A percentile compares a stretch with the other conserved stretches of the same genome.
phyloP scores from a whole-genome alignment of 2,329 filamentous ascomycete species.

The Pseudocercospora cruenta region DNA sequence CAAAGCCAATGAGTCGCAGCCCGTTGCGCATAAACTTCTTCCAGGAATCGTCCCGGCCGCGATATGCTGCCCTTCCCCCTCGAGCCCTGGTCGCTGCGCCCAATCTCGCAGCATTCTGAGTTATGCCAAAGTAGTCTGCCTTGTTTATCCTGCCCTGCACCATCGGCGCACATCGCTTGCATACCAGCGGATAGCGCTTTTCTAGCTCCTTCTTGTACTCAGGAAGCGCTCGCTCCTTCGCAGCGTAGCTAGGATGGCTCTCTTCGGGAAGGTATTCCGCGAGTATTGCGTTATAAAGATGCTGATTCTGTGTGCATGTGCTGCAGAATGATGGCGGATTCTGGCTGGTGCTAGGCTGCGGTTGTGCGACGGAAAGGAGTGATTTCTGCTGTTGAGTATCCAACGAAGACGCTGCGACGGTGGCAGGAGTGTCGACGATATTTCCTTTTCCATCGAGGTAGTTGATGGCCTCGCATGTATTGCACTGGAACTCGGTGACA shows the following conservation, averaged over 20 bases:
- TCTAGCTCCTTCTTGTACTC: conserved; percentile 74
- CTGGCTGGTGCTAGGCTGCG: conserved; percentile 38
- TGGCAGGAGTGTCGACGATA: conserved; percentile 81
- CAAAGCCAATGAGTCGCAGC: conserved; percentile 28
- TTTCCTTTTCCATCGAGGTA: conserved; percentile 88
- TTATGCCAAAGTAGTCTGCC: conserved; percentile 38
- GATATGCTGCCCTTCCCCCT: conserved; percentile 44
- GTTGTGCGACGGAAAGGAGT: conserved; percentile 33
- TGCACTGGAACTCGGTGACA: conserved; percentile 71
- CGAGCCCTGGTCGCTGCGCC: conserved; percentile 66
- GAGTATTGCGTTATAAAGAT: conserved; percentile 73
- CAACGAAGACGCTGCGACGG: conserved; percentile 42
- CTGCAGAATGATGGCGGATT: conserved; percentile 65
- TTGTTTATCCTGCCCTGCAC: conserved; percentile 57
- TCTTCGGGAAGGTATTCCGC: conserved; percentile 75
- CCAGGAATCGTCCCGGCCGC: conserved; percentile 49
- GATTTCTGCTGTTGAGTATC: neutral
- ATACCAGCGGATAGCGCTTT: conserved; percentile 85
- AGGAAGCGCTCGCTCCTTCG: conserved; percentile 70
- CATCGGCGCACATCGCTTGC: conserved; percentile 74
- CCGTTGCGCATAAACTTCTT: conserved; percentile 37
- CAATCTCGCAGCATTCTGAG: conserved; percentile 57
- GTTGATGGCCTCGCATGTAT: conserved; percentile 82
- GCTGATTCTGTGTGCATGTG: conserved; percentile 86
- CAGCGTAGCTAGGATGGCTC: conserved; percentile 68